phyloP scores from a whole-genome alignment of 2,329 filamentous ascomycete genomes.

The Teratosphaeria epicoccoides region DNA sequence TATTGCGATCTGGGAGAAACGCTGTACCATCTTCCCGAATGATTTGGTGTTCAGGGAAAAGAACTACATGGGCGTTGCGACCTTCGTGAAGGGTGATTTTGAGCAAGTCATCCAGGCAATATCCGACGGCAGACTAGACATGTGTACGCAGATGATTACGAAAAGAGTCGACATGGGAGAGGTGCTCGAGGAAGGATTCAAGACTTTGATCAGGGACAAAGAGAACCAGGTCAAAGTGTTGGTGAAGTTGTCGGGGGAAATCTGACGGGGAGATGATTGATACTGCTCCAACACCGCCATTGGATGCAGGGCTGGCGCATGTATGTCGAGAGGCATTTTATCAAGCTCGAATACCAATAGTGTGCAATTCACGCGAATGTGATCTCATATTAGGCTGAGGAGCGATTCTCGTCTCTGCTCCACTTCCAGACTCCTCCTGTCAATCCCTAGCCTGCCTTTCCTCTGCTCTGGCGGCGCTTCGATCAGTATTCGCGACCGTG shows the following conservation, averaged over 20 bases:
- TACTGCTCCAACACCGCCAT: no score
- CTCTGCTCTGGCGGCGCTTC: no score
- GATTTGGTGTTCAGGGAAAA: constrained; percentile 43
- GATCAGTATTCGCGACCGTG: no score
- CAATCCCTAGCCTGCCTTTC: no score
- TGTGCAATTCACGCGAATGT: no score
- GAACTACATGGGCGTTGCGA: constrained; percentile 43
- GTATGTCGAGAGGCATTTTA: no score
- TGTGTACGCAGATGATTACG: constrained; percentile 40
- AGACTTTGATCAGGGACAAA: constrained; percentile 38
- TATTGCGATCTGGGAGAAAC: constrained; percentile 47
- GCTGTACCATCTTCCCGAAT: constrained; percentile 40
- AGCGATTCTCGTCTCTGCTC: no score
- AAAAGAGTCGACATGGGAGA: constrained; percentile 36
- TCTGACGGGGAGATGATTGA: constrained; percentile 8
- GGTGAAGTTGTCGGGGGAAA: constrained; percentile 23
- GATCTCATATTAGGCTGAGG: no score
- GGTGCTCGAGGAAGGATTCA: constrained; percentile 38
- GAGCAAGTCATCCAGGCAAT: constrained; percentile 39
- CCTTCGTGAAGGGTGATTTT: constrained; percentile 43
- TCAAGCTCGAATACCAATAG: no score
- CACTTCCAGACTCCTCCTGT: no score
- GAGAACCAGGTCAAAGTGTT: constrained; percentile 41
- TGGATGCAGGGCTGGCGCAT: no score
- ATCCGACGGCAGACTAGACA: constrained; percentile 29